Base-by-base conservation (phyloP, 805 yeast genomes). In the Kuraishia cidri region DNA sequence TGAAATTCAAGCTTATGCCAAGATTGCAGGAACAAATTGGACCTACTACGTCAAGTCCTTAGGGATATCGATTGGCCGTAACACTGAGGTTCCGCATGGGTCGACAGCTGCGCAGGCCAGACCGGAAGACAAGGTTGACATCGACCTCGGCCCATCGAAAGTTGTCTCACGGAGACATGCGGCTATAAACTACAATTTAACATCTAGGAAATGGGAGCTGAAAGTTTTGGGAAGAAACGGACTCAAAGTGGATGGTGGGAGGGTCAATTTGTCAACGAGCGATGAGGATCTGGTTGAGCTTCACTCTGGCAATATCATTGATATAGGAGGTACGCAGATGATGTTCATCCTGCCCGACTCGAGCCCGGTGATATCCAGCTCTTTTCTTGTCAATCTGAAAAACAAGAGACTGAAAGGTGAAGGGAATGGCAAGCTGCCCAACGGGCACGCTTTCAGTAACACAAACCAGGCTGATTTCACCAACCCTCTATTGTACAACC, bases 301-400 rank as follows among this genome's bases (percentile, higher is more conserved):
- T 35, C 69, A 71, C 33, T 79, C 94, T 2, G 98, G 98, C n/a
- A 83, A 90, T 26, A 75, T 92, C 12, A 58, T 92, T 36, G 99
- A 92, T 47, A 78, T 92, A 29, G 97, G 97, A 12, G 97, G 97
- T 5, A 87, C 95, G 8, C 97, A 92, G 58, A 92, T 92, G 97
- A 90, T 92, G 94, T 92, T 92, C 52, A 92, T 92, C 24, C 64
- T 92, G 43, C 99, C 99, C 2, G 97, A 88, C 52, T 76, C 84
- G 4, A 74, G 75, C 9, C 95, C 96, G 3, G 60, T 58, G 22
- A 66, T 88, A 6, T 71, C 82, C 40, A 66, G 56, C 27, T 58
- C 59, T 30, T 63, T 72, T 52, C 51, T 68, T 35, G 44, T 51
- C 27, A 50, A 56, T 31, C 56, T 71, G 26, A 47, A 46, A 30